Base-by-base conservation (phyloP, 169 alveolate species). In the Plasmodium vinckei region DNA sequence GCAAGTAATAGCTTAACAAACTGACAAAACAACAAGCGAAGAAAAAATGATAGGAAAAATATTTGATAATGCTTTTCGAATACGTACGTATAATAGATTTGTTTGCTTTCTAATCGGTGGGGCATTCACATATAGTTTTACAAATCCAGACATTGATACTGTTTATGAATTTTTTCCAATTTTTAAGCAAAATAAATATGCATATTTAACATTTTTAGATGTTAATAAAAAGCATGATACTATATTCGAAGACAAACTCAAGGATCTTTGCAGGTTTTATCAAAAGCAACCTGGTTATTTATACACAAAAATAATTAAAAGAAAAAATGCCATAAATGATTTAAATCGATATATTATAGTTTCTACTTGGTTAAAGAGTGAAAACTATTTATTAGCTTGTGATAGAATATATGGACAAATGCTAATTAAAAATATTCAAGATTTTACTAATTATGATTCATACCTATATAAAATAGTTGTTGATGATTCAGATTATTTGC, bases 81-180 rank as follows among this genome's bases (percentile, higher is more conserved):
- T 75, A 61, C 73, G 88, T 25, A 75, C 88, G 17, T 75, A 63
- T 27, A 75, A 75, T 57, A 63, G 88, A 54, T 56, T 75, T 39
- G 75, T 75, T 33, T 75, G 88, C 46, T 75, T 75, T 56, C 10
- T 75, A 3, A 49, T 87, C 15, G 95, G 95, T n/a, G 92, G 93
- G 33, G 61, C 88, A 67, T 73, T 77, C 23, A 44, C 93, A 13
- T 92, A 93, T 75, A 90, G 94, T 61, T 88, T 86, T 33, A 64
- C 95, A 61, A 93, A 93, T 64, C 96, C 96, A 2, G 96, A 93
- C 63, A 51, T 89, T 44, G 96, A 93, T 42, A 92, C 95, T 15
- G 91, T 92, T 23, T 93, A 92, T 89, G 96, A 93, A 70, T 56
- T 92, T 25, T 89, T 87, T 12, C 96, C 96, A 4, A 87, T 89